A percentile compares a stretch with the other conserved stretches of the same genome.
Evolutionary conservation across 805 yeast species (phyloP).

Genomic region (Blastobotrys parvus): DNA sequence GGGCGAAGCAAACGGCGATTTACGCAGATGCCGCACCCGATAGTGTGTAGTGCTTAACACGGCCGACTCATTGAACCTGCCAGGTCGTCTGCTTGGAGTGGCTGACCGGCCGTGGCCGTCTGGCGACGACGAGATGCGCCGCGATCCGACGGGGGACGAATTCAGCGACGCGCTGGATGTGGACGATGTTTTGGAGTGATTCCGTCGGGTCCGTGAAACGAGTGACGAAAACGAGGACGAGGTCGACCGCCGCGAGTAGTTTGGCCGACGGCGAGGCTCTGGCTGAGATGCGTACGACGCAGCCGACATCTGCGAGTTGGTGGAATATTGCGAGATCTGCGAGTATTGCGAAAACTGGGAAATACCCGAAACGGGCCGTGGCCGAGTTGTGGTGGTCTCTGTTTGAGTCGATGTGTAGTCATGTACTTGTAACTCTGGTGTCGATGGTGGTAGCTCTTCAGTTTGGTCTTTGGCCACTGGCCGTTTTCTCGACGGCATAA

Average conservation of each 20-base stretch:
- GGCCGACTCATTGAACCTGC: constrained; percentile 16
- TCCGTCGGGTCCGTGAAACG: constrained; percentile 11
- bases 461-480: not conserved
- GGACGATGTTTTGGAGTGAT: constrained; percentile 19
- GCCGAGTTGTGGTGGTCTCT: constrained; percentile 1
- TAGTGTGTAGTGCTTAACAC: constrained; percentile 10
- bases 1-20: constrained; percentile 11
- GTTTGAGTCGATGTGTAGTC: not conserved
- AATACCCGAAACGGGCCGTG: constrained; percentile 39
- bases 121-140: constrained; percentile 7
- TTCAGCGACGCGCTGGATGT: constrained; percentile 22
- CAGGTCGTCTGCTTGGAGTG: constrained; percentile 5
- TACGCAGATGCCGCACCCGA: constrained; percentile 3
- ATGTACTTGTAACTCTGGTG: not conserved
- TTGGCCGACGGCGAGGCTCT: no score
- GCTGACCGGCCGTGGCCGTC: constrained; percentile 3
- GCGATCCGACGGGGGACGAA: constrained; percentile 12
- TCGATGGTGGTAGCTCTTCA: not conserved
- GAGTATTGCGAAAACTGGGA: constrained; percentile 46
- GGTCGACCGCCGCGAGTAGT: constrained; percentile 21
- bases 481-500: constrained; percentile 5
- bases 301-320: constrained; percentile 25
- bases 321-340: constrained; percentile 44
- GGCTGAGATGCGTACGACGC: constrained; percentile 17
- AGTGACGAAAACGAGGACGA: constrained; percentile 24